Evolutionary conservation across 1,139 yeast genomes (phyloP), one percentile per base, ranked within the genome.

Genomic region (Blastobotrys capitulatus): DNA sequence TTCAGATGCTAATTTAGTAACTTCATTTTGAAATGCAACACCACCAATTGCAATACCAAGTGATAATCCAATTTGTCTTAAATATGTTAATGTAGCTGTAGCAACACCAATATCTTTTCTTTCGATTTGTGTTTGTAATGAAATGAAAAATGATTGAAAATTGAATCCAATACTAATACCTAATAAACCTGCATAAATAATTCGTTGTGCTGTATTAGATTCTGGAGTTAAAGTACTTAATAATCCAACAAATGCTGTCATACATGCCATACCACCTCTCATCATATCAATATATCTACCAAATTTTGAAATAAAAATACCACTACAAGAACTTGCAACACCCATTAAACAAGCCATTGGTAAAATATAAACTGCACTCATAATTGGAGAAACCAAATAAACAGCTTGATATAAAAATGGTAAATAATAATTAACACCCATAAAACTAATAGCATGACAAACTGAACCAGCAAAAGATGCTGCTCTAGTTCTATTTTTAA

Each of bases 361-460:
- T 8, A 60, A 40, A 9, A 60, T 47, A 44, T 59, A 59, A 2
- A 57, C 53, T 2, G 63, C 54, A 1, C 63, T 57, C 39, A 56
- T 50, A 22, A 59, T 50, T 18, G 64, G 61, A 6, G 59, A 40
- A 15, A 50, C 71, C 42, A 70, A 66, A 53, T 69, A 70, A 18
- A 74, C 70, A 13, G 79, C 73, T 62, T 80, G 83, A 60, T 78
- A 79, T 58, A 77, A 74, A 34, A 79, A 68, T 2, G 83, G 75
- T 32, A 78, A 60, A 55, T 71, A 79, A 22, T 74, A 73, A 26
- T 70, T 57, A 20, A 63, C 54, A 9, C 74, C 67, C 71, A 80
- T 70, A 60, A 78, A 78, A 47, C 69, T 68, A 12, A 68, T 72
- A 53, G 72, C 76, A 42, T 69, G 69, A 54, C 74, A 70, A 42